phyloP scores from a whole-genome alignment of 305 asterid genomes.

The Fraxinus floribunda region DNA sequence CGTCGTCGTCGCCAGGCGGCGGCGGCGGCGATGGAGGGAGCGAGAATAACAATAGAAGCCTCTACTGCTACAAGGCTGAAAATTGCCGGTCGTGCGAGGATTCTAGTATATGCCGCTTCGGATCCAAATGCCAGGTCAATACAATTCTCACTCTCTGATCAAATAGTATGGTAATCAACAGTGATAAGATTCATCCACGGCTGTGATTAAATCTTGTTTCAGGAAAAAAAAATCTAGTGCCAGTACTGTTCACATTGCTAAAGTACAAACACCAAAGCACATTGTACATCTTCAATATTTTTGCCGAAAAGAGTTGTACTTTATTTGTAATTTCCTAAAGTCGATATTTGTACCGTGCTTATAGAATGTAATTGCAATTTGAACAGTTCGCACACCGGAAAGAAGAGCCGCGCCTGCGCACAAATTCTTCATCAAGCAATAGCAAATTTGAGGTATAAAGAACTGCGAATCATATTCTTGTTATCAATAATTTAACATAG shows the following conservation, averaged over 20 bases:
- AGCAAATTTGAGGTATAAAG: slow-evolving; percentile 49
- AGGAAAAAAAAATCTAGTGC: background rate
- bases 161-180: slow-evolving; percentile 15
- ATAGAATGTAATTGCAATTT: slow-evolving; percentile 14
- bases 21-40: slow-evolving; percentile 26
- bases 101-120: slow-evolving; percentile 46
- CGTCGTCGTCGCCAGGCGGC: background rate
- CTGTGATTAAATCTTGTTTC: slow-evolving; percentile 8
- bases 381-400: slow-evolving; percentile 57
- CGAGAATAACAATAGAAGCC: slow-evolving; percentile 22
- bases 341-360: background rate
- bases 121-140: slow-evolving; percentile 56
- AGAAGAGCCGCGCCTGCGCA: slow-evolving; percentile 42
- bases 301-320: background rate
- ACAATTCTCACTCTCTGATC: background rate
- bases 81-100: slow-evolving; percentile 49
- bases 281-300: background rate
- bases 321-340: background rate
- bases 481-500: background rate
- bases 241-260: background rate
- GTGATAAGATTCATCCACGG: slow-evolving; percentile 24
- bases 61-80: slow-evolving; percentile 26
- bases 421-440: slow-evolving; percentile 37
- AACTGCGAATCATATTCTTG: background rate
- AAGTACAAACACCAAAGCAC: background rate